A percentile compares a stretch with the other conserved stretches of the same genome.
Evolutionary conservation across 371 early-diverging fungal species (phyloP).

Genomic region (Mortierella sp.): DNA sequence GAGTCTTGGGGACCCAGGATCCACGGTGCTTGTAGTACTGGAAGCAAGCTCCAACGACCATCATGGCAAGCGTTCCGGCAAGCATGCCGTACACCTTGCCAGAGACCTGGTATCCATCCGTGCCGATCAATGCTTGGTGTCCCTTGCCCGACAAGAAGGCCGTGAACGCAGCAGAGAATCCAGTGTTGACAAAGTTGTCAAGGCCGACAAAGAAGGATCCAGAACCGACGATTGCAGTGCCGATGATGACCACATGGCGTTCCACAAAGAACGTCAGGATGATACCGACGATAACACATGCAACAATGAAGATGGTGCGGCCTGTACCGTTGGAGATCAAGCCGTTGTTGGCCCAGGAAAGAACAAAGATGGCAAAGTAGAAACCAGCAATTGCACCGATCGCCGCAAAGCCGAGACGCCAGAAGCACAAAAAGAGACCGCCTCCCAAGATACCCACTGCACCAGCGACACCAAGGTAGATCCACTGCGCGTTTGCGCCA

Average conservation of each 20-base stretch:
- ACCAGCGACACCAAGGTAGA: conserved; percentile 64
- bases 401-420: conserved; percentile 70
- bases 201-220: conserved; percentile 67
- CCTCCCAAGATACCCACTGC: conserved; percentile 66
- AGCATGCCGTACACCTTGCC: conserved; percentile 66
- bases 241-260: conserved; percentile 61
- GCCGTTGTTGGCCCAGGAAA: conserved; percentile 63
- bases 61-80: conserved; percentile 63
- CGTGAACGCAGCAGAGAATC: conserved; percentile 54
- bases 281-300: conserved; percentile 60
- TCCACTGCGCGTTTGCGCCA: conserved; percentile 60
- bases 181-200: conserved; percentile 66
- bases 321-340: conserved; percentile 55
- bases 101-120: conserved; percentile 46
- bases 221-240: conserved; percentile 66
- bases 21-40: conserved; percentile 60
- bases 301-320: conserved; percentile 65
- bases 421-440: conserved; percentile 64
- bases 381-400: conserved; percentile 70
- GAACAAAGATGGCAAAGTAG: conserved; percentile 65
- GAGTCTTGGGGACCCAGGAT: conserved; percentile 50
- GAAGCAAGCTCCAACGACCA: conserved; percentile 62
- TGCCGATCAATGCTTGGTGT: conserved; percentile 7
- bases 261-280: conserved; percentile 66
- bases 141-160: conserved; percentile 44